Evolutionary conservation across 805 yeast genomes (phyloP).

Genomic region (Saccharomycopsis fermentans): DNA sequence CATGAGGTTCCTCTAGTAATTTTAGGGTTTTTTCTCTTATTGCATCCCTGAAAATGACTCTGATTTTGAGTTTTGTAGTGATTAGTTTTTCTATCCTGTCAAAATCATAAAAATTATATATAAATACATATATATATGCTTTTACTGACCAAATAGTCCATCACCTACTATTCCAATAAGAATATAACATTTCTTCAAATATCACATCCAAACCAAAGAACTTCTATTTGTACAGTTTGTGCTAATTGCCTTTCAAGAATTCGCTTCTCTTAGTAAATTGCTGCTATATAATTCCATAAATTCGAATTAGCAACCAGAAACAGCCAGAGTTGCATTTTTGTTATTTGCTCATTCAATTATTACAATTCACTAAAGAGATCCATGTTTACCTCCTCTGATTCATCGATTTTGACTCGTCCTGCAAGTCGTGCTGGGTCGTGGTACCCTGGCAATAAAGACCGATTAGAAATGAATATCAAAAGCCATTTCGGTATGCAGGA

Average conservation of each 20-base stretch:
- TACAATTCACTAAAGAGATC: not conserved
- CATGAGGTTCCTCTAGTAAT: not conserved
- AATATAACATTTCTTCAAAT: too few species aligned
- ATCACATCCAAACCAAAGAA: too few species aligned
- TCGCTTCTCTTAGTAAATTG: too few species aligned
- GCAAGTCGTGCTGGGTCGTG: constrained; percentile 91
- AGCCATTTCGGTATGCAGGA: constrained; percentile 30
- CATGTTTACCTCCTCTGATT: not conserved
- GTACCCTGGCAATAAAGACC: constrained; percentile 46
- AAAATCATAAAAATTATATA: not conserved
- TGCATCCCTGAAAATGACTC: not conserved
- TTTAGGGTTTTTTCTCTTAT: not conserved
- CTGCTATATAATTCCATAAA: too few species aligned
- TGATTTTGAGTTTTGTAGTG: not conserved
- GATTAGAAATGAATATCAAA: constrained; percentile 42
- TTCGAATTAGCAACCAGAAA: too few species aligned
- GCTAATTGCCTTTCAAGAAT: too few species aligned
- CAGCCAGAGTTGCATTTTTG: too few species aligned
- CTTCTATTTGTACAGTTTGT: too few species aligned
- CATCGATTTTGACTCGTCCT: constrained; percentile 30
- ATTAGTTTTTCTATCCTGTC: not conserved
- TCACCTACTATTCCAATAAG: too few species aligned
- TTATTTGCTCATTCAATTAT: too few species aligned
- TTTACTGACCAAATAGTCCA: too few species aligned
- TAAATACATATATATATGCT: not conserved